Conservation (phyloP, 23 red algal genomes). For the Cyanidioschyzon merolae region DNA sequence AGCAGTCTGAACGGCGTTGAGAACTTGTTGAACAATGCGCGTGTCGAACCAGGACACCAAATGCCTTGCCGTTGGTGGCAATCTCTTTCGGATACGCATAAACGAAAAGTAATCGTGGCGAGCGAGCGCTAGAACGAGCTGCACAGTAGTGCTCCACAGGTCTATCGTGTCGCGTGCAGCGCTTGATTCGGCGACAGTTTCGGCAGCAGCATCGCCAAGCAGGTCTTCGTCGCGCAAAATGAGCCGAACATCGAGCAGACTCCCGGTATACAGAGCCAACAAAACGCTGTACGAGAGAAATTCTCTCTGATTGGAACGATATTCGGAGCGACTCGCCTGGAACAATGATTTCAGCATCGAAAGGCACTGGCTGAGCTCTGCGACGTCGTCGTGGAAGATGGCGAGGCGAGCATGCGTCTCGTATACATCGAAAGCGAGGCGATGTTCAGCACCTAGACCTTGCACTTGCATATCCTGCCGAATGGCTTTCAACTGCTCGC, state of each 20-base stretch:
- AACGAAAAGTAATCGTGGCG: not conserved
- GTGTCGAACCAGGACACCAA: not conserved
- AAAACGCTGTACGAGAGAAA: constrained; percentile 23
- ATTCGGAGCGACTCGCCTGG: constrained; percentile 4
- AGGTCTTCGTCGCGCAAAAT: not conserved
- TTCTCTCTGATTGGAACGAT: not conserved
- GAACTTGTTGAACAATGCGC: not conserved
- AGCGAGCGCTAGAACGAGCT: not conserved
- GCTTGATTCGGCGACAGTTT: not conserved
- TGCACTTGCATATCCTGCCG: constrained; percentile 30
- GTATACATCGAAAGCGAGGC: constrained; percentile 23
- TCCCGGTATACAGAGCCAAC: constrained; percentile 10
- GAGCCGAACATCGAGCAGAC: not conserved
- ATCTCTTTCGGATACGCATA: not conserved
- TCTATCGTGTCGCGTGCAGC: not conserved
- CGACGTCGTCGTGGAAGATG: constrained; percentile 21
- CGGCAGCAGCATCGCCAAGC: not conserved
- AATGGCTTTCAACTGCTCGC: constrained; percentile 28
- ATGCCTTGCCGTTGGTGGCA: not conserved
- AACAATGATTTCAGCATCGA: constrained; percentile 15
- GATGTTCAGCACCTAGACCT: constrained; percentile 10
- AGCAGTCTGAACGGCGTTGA: not conserved
- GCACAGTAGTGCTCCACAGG: not conserved
- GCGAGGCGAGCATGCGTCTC: constrained; percentile 27
- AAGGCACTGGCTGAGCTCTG: constrained; percentile 24